These are phyloP conservation scores for Coprinellus micaceus DNA, from an alignment of 768 basidiomycete genomes.

Conservation along the genomic window DNA sequence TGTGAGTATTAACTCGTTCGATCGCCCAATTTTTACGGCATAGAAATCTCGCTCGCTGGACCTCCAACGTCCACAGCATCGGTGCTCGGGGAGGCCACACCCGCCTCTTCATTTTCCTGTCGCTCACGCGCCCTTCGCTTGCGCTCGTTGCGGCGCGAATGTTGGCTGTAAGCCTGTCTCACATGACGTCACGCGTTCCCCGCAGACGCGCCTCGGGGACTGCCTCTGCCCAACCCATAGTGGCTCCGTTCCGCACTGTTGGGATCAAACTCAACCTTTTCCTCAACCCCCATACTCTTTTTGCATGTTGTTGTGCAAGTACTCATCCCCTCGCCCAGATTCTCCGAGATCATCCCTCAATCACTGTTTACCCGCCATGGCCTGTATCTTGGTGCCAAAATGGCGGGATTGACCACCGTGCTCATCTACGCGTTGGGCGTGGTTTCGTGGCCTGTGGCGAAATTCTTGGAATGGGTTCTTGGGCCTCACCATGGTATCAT, in stretches of 20 bases:
- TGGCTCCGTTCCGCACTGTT: too few species aligned
- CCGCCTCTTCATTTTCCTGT: too few species aligned
- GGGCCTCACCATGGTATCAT: constrained; percentile 90
- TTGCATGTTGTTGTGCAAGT: too few species aligned
- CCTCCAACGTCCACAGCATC: too few species aligned
- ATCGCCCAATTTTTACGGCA: too few species aligned
- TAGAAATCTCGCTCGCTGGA: too few species aligned
- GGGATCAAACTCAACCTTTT: too few species aligned
- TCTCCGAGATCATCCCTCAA: constrained; percentile 90
- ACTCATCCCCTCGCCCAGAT: constrained; percentile 42
- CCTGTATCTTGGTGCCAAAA: constrained; percentile 82
- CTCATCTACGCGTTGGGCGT: constrained; percentile 72
- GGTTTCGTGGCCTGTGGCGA: constrained; percentile 83
- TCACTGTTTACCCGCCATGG: constrained; percentile 91
- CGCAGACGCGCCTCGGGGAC: neutral
- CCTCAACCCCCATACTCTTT: too few species aligned
- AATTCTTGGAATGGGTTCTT: constrained; percentile 70
- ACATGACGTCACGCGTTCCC: constrained; percentile 30
- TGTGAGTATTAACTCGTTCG: constrained; percentile 50
- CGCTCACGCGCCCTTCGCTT: neutral
- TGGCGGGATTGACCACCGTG: constrained; percentile 65
- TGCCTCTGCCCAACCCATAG: neutral
- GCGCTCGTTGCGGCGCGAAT: constrained; percentile 8
- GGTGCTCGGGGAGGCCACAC: too few species aligned
- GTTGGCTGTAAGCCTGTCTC: neutral